These are phyloP conservation scores for Suillus fuscotomentosus DNA, from an alignment of 768 basidiomycete genomes.

Conservation along the genomic window DNA sequence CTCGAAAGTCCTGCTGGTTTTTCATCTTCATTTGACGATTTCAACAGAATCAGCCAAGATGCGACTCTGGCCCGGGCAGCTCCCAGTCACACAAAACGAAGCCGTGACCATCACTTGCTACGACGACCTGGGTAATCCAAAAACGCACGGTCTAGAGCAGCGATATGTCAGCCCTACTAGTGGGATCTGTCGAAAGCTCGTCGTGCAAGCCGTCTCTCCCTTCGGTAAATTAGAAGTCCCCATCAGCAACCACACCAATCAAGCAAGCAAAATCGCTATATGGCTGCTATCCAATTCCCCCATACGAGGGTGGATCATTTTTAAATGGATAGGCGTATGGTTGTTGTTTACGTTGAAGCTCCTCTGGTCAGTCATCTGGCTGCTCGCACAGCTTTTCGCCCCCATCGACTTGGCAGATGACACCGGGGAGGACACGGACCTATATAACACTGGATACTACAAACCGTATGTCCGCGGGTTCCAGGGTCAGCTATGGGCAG, in stretches of 20 bases:
- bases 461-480: constrained; percentile 10
- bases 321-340: constrained; percentile 13
- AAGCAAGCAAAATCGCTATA: constrained; percentile 11
- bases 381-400: background rate
- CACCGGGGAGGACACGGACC: background rate
- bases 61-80: background rate
- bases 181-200: constrained; percentile 13
- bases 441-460: constrained; percentile 7
- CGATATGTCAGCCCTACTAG: constrained; percentile 18
- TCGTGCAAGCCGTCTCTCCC: constrained; percentile 14
- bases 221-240: background rate
- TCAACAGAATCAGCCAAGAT: background rate
- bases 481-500: constrained; percentile 20
- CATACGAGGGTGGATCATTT: background rate
- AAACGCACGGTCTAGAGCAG: constrained; percentile 12
- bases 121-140: background rate
- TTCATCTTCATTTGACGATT: background rate
- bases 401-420: background rate
- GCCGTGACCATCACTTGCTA: constrained; percentile 1
- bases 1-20: background rate
- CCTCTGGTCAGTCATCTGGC: constrained; percentile 11
- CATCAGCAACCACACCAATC: constrained; percentile 4
- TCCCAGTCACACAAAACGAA: background rate
- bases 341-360: constrained; percentile 9
- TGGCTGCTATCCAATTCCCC: constrained; percentile 12